Conservation (phyloP, 2,329 filamentous ascomycete genomes). For the Westerdykella sp. region DNA sequence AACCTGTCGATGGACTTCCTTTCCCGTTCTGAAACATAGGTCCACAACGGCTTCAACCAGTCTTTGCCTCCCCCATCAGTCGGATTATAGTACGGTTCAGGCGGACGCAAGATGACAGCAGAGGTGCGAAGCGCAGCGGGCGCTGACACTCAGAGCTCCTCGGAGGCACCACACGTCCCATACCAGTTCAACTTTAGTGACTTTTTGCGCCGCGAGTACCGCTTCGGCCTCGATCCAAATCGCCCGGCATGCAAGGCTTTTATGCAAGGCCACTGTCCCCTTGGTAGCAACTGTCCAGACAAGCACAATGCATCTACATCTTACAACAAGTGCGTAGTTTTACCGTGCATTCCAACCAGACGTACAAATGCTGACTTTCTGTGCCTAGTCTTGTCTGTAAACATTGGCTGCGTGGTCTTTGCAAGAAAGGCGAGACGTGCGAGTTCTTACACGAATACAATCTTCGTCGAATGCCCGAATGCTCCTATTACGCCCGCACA, state of each 20-base stretch:
- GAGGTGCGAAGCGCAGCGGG: constrained; percentile 23
- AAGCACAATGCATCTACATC: constrained; percentile 61
- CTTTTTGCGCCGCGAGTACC: constrained; percentile 76
- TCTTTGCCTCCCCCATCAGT: neutral
- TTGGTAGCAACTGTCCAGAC: constrained; percentile 78
- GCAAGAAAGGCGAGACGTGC: constrained; percentile 95
- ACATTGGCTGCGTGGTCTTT: constrained; percentile 94
- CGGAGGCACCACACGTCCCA: constrained; percentile 16
- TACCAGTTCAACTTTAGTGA: constrained; percentile 80
- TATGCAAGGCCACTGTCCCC: constrained; percentile 76
- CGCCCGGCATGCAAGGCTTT: constrained; percentile 78
- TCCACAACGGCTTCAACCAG: neutral
- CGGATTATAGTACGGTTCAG: neutral
- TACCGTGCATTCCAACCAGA: constrained; percentile 5
- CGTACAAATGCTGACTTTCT: neutral
- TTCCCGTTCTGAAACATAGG: neutral
- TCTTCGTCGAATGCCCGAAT: constrained; percentile 95
- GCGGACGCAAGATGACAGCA: constrained; percentile 14
- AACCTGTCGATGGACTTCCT: too few species aligned
- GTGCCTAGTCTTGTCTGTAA: constrained; percentile 75
- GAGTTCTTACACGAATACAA: constrained; percentile 99
- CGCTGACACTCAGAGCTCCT: too few species aligned
- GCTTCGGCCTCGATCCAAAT: constrained; percentile 68
- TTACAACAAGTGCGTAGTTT: constrained; percentile 55
- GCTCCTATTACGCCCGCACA: constrained; percentile 90